phyloP scores from a whole-genome alignment of 2,329 filamentous ascomycete genomes.

The Phyllachora maydis region DNA sequence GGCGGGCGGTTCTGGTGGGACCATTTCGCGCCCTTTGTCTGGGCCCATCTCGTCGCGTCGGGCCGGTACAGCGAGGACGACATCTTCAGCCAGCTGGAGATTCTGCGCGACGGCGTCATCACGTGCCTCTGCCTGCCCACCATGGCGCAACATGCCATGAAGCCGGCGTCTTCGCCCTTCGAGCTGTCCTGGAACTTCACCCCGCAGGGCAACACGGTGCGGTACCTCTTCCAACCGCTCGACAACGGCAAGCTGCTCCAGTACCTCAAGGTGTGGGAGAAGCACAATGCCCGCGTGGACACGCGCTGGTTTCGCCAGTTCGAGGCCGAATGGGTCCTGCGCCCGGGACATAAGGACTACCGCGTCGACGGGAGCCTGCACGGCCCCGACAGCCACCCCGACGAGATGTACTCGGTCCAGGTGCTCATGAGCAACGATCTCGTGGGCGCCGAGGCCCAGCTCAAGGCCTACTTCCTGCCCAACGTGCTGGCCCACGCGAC shows the following conservation, averaged over 20 bases:
- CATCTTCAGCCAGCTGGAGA: slow-evolving; percentile 1
- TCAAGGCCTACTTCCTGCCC: slow-evolving; percentile 4
- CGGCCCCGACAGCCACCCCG: slow-evolving; percentile 8
- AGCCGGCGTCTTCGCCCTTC: too few species aligned
- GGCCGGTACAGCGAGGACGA: slow-evolving; percentile 2
- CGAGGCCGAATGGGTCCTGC: slow-evolving; percentile 2
- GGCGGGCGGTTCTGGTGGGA: slow-evolving; percentile 2
- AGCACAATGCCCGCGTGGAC: slow-evolving; percentile 11
- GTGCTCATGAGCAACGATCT: slow-evolving; percentile 11
- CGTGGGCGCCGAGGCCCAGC: slow-evolving; percentile 1
- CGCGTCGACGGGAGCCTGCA: background rate
- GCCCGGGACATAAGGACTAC: too few species aligned
- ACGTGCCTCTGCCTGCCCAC: slow-evolving; percentile 2
- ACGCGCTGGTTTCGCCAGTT: slow-evolving; percentile 3
- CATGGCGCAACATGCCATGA: too few species aligned
- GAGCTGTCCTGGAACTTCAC: slow-evolving; percentile 4
- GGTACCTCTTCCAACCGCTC: slow-evolving; percentile 3
- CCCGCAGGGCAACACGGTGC: slow-evolving; percentile 1
- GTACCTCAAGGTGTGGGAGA: slow-evolving; percentile 25
- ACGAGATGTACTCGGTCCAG: slow-evolving; percentile 21
- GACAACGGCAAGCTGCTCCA: slow-evolving; percentile 1
- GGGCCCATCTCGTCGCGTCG: slow-evolving; percentile 1
- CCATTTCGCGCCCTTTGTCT: slow-evolving; percentile 1
- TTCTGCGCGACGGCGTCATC: slow-evolving; percentile 3
- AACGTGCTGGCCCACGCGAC: slow-evolving; percentile 3